A percentile compares a stretch with the other conserved stretches of the same genome.
These are phyloP conservation scores for Sextonia rubra DNA, from an alignment of 164 flowering plant genomes.

Conservation along the genomic window DNA sequence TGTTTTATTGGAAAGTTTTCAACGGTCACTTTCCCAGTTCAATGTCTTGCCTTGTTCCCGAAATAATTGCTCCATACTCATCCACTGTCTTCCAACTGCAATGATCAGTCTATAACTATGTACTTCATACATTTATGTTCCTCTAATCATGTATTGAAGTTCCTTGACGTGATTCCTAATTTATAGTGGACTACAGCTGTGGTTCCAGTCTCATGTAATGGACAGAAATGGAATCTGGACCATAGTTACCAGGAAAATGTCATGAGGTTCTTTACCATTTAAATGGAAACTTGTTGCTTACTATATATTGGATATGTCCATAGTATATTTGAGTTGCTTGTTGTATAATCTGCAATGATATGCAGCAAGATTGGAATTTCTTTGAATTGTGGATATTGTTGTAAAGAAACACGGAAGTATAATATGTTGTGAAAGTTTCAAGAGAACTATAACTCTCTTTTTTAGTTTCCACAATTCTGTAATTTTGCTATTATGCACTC, in stretches of 20 bases:
- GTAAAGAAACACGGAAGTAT: too few relatives aligned
- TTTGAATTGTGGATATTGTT: too few relatives aligned
- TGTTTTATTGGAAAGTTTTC: background rate
- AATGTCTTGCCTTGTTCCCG: background rate
- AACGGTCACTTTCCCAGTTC: background rate
- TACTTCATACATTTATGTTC: background rate
- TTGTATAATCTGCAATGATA: too few relatives aligned
- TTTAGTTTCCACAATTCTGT: too few relatives aligned
- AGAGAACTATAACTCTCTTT: too few relatives aligned
- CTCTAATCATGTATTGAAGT: background rate
- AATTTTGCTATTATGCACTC: too few relatives aligned
- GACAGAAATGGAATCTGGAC: background rate
- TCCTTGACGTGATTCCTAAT: background rate
- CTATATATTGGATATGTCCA: too few relatives aligned
- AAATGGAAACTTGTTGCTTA: too few relatives aligned
- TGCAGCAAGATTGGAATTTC: too few relatives aligned
- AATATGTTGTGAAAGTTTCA: too few relatives aligned
- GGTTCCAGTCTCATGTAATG: background rate
- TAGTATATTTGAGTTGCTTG: too few relatives aligned
- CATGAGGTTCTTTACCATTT: too few relatives aligned
- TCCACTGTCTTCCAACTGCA: background rate
- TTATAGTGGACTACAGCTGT: background rate
- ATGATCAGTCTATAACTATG: background rate
- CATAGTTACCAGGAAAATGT: background rate
- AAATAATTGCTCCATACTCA: background rate